These are phyloP conservation scores for Casaregolazyma lundiana DNA, from an alignment of 1,139 yeast genomes.

Conservation along the genomic window DNA sequence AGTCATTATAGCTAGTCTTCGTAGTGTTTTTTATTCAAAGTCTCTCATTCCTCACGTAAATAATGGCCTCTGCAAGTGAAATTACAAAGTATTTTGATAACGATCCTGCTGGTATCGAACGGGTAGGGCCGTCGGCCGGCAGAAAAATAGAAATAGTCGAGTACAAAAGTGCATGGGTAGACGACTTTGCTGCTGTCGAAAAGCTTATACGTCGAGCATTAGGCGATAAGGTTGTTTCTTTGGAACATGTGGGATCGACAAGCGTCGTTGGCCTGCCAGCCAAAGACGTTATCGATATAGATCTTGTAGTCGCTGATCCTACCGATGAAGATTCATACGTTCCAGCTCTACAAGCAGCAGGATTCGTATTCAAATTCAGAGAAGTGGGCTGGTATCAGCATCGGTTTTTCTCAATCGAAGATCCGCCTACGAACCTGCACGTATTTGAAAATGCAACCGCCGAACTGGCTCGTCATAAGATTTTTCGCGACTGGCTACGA, in stretches of 20 bases:
- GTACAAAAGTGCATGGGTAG: background rate
- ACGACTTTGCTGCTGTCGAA: background rate
- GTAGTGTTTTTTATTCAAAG: too few species aligned
- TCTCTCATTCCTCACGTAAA: too few species aligned
- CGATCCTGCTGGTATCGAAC: background rate
- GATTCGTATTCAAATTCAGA: constrained; percentile 1
- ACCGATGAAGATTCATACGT: background rate
- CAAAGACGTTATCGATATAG: constrained; percentile 6
- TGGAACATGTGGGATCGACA: constrained; percentile 5
- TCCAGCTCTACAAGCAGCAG: constrained; percentile 1
- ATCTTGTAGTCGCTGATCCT: constrained; percentile 1
- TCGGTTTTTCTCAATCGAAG: constrained; percentile 1
- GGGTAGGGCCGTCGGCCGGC: background rate
- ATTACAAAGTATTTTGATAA: background rate
- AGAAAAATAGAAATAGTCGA: background rate
- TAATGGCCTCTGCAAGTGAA: background rate
- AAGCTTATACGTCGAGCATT: background rate
- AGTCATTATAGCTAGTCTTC: too few species aligned
- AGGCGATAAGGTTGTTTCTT: background rate
- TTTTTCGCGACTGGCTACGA: constrained; percentile 1
- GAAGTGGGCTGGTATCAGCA: constrained; percentile 3
- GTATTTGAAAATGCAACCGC: background rate
- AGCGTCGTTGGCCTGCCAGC: constrained; percentile 4
- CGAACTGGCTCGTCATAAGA: constrained; percentile 3
- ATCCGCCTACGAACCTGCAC: constrained; percentile 1